Conservation (phyloP, 176 grass and related monocot genomes). For the Elymus sibiricus region DNA sequence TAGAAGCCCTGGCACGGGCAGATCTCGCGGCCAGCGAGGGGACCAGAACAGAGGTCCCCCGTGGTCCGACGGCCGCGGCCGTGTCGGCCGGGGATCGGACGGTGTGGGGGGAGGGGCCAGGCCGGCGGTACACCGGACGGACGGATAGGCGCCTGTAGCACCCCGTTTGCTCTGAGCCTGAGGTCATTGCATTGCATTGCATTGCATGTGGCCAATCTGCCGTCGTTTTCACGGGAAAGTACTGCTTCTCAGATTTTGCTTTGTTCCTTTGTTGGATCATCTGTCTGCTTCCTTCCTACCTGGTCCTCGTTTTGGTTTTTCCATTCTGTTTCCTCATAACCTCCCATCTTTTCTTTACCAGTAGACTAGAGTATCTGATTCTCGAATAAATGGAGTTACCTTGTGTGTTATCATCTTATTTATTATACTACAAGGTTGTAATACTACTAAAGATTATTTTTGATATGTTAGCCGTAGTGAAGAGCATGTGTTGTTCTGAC, state of each 20-base stretch:
- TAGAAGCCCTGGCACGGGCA: slow-evolving; percentile 14
- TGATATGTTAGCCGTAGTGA: too few species aligned
- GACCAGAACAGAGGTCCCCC: background rate
- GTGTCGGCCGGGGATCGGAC: slow-evolving; percentile 20
- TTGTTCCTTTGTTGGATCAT: slow-evolving; percentile 35
- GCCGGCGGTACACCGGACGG: background rate
- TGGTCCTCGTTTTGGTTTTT: background rate
- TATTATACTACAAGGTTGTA: too few species aligned
- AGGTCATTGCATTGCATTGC: background rate
- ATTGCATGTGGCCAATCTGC: slow-evolving; percentile 40
- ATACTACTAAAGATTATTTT: background rate
- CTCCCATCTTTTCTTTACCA: background rate
- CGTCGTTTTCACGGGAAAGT: slow-evolving; percentile 60
- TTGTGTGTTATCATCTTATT: background rate
- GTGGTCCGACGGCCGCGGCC: slow-evolving; percentile 12
- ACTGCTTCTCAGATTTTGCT: slow-evolving; percentile 52
- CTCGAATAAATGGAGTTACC: background rate
- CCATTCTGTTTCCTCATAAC: background rate
- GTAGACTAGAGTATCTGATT: background rate
- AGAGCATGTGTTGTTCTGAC: background rate
- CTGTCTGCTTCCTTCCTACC: slow-evolving; percentile 16
- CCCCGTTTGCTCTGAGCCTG: background rate
- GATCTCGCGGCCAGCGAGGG: slow-evolving; percentile 15
- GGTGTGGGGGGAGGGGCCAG: background rate
- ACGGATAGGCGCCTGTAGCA: background rate